Evolutionary conservation across 2,329 filamentous ascomycete genomes (phyloP).

Genomic region (Fusarium citri): DNA sequence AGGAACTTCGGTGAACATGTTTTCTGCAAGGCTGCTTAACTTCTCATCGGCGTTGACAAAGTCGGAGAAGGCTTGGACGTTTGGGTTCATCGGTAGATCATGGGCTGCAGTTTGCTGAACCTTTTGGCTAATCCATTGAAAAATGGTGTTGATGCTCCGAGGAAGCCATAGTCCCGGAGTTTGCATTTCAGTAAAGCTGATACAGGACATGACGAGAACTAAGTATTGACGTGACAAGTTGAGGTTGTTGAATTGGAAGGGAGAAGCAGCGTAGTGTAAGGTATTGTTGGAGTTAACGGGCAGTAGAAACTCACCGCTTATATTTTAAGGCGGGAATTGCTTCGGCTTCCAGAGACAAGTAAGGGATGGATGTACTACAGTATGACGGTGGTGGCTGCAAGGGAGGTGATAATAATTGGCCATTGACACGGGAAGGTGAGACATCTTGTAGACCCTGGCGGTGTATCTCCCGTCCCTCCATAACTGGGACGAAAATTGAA

Average conservation of each 20-base stretch:
- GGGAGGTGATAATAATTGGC: neutral
- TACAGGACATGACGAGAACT: neutral
- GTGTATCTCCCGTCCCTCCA: neutral
- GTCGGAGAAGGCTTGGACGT: neutral
- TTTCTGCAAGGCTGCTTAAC: neutral
- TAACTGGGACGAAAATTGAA: neutral
- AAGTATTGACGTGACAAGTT: neutral
- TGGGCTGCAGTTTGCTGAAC: neutral
- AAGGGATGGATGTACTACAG: neutral
- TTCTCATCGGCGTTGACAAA: neutral
- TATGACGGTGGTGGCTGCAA: neutral
- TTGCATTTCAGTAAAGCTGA: neutral
- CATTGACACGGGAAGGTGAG: neutral
- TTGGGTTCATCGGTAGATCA: accelerated
- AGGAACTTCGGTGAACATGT: neutral
- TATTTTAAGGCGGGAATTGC: neutral
- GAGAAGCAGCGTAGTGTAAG: neutral
- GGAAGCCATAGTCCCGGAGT: neutral
- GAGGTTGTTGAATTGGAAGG: accelerated
- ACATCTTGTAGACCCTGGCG: accelerated
- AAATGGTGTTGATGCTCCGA: neutral
- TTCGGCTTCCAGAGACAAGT: neutral
- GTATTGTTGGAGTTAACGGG: accelerated
- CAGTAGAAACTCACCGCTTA: neutral
- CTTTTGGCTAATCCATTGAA: neutral